phyloP scores from a whole-genome alignment of 2,329 filamentous ascomycete species.

The Verruconis gallopava region DNA sequence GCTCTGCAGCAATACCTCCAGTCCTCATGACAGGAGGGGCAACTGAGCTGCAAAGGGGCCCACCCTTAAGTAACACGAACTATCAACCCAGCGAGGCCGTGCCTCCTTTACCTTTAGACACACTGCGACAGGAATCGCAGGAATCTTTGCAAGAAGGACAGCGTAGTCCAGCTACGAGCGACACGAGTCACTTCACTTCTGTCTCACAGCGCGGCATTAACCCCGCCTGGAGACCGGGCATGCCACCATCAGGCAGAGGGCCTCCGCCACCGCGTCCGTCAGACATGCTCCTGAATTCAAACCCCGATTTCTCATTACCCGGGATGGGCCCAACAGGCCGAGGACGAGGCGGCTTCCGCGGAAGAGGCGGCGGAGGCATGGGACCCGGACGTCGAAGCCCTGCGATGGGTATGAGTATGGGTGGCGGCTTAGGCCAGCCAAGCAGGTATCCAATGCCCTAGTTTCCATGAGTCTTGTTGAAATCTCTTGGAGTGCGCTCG shows the following conservation, averaged over 20 bases:
- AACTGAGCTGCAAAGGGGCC: not conserved
- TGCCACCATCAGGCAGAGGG: slow-evolving; percentile 29
- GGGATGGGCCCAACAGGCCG: slow-evolving; percentile 25
- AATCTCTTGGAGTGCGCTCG: too few species aligned
- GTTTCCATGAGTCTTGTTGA: too few species aligned
- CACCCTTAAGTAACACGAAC: not conserved
- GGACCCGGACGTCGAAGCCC: slow-evolving; percentile 15
- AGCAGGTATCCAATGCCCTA: slow-evolving; percentile 8
- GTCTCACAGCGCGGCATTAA: slow-evolving; percentile 82
- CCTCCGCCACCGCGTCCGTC: slow-evolving; percentile 38
- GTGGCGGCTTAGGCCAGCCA: not conserved
- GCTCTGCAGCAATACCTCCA: slow-evolving; percentile 16
- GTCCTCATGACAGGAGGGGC: slow-evolving; percentile 13
- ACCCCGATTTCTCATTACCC: slow-evolving; percentile 75
- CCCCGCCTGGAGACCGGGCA: slow-evolving; percentile 55
- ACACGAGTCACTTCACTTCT: slow-evolving; percentile 77
- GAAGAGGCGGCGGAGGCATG: slow-evolving; percentile 19
- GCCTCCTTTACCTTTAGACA: slow-evolving; percentile 8
- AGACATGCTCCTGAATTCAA: slow-evolving; percentile 63
- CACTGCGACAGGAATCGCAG: slow-evolving; percentile 3
- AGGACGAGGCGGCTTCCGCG: slow-evolving; percentile 16
- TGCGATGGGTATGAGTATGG: slow-evolving; percentile 4
- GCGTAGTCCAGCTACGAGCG: slow-evolving; percentile 60
- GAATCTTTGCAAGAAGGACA: slow-evolving; percentile 39
- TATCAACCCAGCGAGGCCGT: not conserved